phyloP scores from a whole-genome alignment of 1,284 basidiomycete genomes.

The Heterobasidion annosum region DNA sequence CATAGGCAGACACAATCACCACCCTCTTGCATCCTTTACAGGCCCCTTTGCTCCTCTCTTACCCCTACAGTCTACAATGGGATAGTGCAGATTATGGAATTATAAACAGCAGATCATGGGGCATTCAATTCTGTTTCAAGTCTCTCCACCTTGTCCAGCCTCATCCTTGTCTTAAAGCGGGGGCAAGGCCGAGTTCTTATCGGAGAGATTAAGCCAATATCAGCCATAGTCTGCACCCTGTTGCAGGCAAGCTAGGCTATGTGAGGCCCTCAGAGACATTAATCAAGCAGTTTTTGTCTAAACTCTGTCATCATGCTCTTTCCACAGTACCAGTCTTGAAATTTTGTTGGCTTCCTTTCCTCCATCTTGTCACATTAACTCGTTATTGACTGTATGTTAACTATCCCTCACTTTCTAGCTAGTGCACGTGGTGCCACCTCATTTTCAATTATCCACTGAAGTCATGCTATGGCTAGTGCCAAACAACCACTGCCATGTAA shows the following conservation, averaged over 20 bases:
- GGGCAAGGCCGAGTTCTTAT: too few species aligned
- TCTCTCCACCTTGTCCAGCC: too few species aligned
- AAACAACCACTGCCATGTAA: too few species aligned
- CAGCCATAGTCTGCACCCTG: background rate
- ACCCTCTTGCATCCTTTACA: too few species aligned
- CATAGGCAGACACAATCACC: too few species aligned
- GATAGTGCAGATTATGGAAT: too few species aligned
- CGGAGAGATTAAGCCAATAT: too few species aligned
- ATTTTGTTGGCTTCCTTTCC: background rate
- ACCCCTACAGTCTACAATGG: too few species aligned
- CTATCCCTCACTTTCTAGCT: slow-evolving; percentile 10
- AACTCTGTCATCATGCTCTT: background rate
- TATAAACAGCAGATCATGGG: too few species aligned
- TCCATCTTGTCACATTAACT: background rate
- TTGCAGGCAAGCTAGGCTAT: background rate
- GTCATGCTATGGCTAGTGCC: slow-evolving; percentile 23
- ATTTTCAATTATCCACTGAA: slow-evolving; percentile 23
- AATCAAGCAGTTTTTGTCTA: background rate
- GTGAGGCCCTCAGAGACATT: background rate
- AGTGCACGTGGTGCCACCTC: slow-evolving; percentile 26
- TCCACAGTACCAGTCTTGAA: background rate
- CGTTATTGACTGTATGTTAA: background rate
- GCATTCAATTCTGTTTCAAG: too few species aligned
- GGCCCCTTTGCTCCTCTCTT: too few species aligned
- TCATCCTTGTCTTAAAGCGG: too few species aligned